phyloP scores from a whole-genome alignment of 129 eudicot genomes.

The Kitagawia praeruptora region DNA sequence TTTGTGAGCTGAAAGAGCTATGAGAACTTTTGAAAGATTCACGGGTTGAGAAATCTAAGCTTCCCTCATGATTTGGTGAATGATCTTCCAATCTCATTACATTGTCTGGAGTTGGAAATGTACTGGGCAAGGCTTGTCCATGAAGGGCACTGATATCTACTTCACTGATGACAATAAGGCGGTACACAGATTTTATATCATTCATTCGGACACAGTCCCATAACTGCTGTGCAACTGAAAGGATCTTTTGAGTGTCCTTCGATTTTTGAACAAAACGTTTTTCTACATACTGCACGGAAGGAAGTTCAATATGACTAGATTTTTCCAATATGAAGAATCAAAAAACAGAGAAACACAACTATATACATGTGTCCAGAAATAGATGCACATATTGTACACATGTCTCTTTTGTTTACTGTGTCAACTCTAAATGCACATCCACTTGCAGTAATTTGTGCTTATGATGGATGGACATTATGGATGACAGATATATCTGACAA shows the following conservation, averaged over 20 bases:
- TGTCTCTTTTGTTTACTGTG: neutral
- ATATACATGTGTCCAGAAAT: neutral
- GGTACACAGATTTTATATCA: slow-evolving; percentile 79
- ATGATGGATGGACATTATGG: neutral
- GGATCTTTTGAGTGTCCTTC: slow-evolving; percentile 40
- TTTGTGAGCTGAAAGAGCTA: slow-evolving; percentile 28
- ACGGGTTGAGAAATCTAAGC: slow-evolving; percentile 27
- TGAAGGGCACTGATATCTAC: slow-evolving; percentile 63
- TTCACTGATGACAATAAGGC: slow-evolving; percentile 46
- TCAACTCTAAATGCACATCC: neutral
- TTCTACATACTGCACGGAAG: slow-evolving; percentile 65
- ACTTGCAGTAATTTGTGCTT: neutral
- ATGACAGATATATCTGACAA: neutral
- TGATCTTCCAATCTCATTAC: slow-evolving; percentile 35
- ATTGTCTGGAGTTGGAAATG: slow-evolving; percentile 37
- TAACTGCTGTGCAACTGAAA: slow-evolving; percentile 65
- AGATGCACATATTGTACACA: neutral
- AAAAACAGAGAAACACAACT: neutral
- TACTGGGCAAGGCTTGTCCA: slow-evolving; percentile 41
- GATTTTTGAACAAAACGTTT: slow-evolving; percentile 64
- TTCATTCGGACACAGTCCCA: slow-evolving; percentile 80
- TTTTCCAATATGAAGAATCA: neutral
- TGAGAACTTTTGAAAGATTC: slow-evolving; percentile 31
- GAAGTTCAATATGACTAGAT: neutral
- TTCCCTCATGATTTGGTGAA: slow-evolving; percentile 22